Conservation (phyloP, 169 alveolate species). For the Plasmodium gallinaceum region DNA sequence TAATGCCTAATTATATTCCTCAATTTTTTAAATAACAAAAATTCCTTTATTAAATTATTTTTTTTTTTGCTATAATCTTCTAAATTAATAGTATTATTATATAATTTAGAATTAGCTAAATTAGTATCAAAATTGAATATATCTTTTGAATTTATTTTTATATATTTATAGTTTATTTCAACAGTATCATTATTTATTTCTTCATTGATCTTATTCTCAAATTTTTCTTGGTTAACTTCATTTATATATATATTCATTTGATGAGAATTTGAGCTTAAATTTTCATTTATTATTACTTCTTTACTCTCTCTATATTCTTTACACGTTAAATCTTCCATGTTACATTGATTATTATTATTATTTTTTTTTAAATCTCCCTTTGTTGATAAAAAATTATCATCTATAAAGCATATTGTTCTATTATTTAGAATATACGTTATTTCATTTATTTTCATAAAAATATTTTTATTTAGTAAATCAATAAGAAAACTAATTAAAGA, state of each 20-base stretch:
- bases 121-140: neutral
- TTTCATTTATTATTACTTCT: no score
- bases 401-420: neutral
- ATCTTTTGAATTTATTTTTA: neutral
- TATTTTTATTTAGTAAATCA: slow-evolving; percentile 33
- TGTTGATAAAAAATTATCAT: slow-evolving; percentile 2
- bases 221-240: neutral
- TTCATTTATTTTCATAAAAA: slow-evolving; percentile 50
- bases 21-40: slow-evolving; percentile 29
- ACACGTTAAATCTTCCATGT: no score
- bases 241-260: no score
- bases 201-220: neutral
- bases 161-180: neutral
- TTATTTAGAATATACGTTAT: slow-evolving; percentile 21
- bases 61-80: slow-evolving; percentile 23
- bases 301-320: no score
- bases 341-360: no score
- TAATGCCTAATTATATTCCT: slow-evolving; percentile 15
- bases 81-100: neutral
- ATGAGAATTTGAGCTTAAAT: no score
- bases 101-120: neutral
- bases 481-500: slow-evolving; percentile 43
- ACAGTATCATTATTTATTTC: no score
- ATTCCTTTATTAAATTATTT: slow-evolving; percentile 30
- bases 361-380: neutral